Conservation (phyloP, 2,329 filamentous ascomycete species). For the Triangularia verruculosa region DNA sequence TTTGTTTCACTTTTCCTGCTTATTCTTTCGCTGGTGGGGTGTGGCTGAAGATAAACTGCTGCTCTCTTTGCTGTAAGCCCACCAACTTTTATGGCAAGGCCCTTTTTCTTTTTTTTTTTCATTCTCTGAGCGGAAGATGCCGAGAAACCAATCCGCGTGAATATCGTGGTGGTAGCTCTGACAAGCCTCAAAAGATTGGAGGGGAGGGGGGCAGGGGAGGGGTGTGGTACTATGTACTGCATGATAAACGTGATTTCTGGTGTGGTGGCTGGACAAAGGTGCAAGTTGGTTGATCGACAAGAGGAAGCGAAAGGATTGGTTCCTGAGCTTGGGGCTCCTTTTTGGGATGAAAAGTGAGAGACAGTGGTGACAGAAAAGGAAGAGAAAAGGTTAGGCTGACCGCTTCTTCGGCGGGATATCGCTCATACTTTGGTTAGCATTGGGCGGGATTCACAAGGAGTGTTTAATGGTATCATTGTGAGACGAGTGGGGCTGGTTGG, state of each 20-base stretch:
- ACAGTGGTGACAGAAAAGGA: too few species aligned
- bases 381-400: background rate
- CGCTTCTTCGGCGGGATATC: background rate
- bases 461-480: too few species aligned
- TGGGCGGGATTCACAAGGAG: background rate
- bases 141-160: background rate
- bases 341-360: background rate
- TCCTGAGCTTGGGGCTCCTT: background rate
- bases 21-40: too few species aligned
- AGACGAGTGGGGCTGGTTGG: background rate
- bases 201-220: too few species aligned
- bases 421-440: background rate
- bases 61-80: too few species aligned
- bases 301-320: background rate
- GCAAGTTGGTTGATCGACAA: background rate
- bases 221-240: background rate
- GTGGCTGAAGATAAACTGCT: too few species aligned
- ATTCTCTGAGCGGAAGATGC: background rate
- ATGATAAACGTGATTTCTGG: background rate
- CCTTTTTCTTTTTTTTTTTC: too few species aligned
- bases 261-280: background rate
- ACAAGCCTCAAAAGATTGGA: background rate
- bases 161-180: background rate
- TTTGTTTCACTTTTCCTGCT: too few species aligned
- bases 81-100: too few species aligned